Percentiles rank a stretch among this genome's conserved stretches.
phyloP scores from a whole-genome alignment of 495 filamentous ascomycete species.

The Podospora conica region DNA sequence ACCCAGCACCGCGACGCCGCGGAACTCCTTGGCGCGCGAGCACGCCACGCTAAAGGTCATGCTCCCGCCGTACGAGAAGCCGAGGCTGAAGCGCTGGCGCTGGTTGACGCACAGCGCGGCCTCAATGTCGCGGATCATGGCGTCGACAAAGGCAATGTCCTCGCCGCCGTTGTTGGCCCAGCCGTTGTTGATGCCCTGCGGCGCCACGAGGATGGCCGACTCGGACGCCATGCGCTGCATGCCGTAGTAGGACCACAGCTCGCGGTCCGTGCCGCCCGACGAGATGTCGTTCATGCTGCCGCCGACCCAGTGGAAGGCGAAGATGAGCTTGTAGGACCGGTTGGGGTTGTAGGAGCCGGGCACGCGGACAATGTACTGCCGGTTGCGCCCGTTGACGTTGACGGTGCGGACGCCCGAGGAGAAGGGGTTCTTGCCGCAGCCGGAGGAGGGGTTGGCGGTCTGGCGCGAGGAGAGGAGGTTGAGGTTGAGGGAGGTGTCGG shows the following conservation, averaged over 20 bases:
- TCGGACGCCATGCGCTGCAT: conserved; percentile 30
- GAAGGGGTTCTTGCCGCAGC: conserved; percentile 36
- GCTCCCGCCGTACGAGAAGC: conserved; percentile 41
- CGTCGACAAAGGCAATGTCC: conserved; percentile 36
- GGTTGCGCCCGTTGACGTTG: conserved; percentile 23
- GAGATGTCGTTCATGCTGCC: conserved; percentile 32
- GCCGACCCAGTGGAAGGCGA: conserved; percentile 37
- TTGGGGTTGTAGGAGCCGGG: conserved; percentile 38
- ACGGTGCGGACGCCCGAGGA: conserved; percentile 28
- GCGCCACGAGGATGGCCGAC: conserved; percentile 39
- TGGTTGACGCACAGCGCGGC: conserved; percentile 37
- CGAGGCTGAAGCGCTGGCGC: conserved; percentile 34
- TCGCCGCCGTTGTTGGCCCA: conserved; percentile 39
- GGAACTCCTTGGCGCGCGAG: conserved; percentile 32
- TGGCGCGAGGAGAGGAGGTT: neutral
- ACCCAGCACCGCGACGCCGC: conserved; percentile 34
- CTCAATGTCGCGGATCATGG: conserved; percentile 30
- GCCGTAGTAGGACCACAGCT: conserved; percentile 34
- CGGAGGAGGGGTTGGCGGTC: conserved; percentile 21
- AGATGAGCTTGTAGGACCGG: conserved; percentile 34
- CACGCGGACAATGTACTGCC: conserved; percentile 35
- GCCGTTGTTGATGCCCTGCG: conserved; percentile 38
- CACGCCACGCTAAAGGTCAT: conserved; percentile 42
- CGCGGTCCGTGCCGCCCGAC: conserved; percentile 23
- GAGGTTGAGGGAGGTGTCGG: neutral